Evolutionary conservation across 2,329 filamentous ascomycete species (phyloP).

Genomic region (Pestalotiopsis sp.): DNA sequence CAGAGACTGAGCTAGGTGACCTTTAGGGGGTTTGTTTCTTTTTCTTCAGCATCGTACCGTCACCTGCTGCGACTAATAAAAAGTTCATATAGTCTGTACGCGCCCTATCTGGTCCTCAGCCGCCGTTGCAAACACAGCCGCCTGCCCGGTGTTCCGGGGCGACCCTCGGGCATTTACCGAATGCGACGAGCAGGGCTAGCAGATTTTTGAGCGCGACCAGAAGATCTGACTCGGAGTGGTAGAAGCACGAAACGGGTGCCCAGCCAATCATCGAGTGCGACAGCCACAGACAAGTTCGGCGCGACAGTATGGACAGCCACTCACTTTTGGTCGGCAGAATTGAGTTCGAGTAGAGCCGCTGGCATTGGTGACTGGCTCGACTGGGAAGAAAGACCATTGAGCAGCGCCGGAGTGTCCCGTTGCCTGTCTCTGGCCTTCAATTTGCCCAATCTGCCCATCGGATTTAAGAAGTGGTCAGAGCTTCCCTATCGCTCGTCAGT

Average conservation of each 20-base stretch:
- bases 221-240: background rate
- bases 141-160: background rate
- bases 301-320: background rate
- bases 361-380: too few species aligned
- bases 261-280: background rate
- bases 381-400: background rate
- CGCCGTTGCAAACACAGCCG: background rate
- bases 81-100: background rate
- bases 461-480: conserved; percentile 4
- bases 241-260: background rate
- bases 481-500: background rate
- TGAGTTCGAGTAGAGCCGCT: background rate
- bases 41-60: background rate
- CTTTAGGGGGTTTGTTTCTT: too few species aligned
- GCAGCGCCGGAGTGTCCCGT: background rate
- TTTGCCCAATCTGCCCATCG: background rate
- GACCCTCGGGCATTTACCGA: background rate
- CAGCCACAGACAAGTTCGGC: background rate
- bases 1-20: too few species aligned
- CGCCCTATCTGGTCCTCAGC: background rate
- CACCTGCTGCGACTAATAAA: background rate
- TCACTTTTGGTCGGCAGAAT: background rate
- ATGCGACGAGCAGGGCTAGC: background rate
- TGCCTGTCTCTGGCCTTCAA: background rate
- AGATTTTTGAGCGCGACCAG: background rate